Conservation (phyloP, 768 basidiomycete species). For the Hemileccinum impolitum region DNA sequence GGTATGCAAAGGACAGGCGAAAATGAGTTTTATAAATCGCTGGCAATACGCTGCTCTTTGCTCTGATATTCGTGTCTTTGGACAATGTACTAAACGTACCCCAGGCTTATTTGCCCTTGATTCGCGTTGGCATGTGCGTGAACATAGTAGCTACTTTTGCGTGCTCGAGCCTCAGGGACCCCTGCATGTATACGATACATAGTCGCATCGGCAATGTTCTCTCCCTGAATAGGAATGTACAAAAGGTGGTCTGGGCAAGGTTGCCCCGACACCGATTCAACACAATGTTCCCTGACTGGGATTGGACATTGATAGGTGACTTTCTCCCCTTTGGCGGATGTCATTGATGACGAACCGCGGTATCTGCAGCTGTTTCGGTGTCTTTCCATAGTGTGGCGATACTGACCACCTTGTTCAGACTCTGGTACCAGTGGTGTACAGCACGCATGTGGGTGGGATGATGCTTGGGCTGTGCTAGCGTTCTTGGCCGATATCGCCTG, state of each 20-base stretch:
- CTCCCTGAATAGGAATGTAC: neutral
- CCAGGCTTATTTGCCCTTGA: no score
- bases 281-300: slow-evolving; percentile 18
- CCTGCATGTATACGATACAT: neutral
- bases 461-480: slow-evolving; percentile 18
- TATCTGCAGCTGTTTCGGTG: slow-evolving; percentile 7
- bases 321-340: neutral
- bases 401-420: slow-evolving; percentile 20
- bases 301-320: slow-evolving; percentile 11
- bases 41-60: no score
- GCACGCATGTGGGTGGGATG: slow-evolving; percentile 27
- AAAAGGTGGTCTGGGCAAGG: neutral
- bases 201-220: neutral
- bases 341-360: slow-evolving; percentile 1
- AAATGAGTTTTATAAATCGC: no score
- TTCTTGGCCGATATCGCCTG: slow-evolving; percentile 11
- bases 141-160: neutral
- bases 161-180: neutral
- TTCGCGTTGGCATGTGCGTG: neutral
- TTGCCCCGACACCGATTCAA: neutral
- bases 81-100: no score
- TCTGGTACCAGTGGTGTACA: slow-evolving; percentile 19
- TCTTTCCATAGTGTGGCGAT: slow-evolving; percentile 23
- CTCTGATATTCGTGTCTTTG: no score
- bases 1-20: no score